Base-by-base conservation (phyloP, 805 yeast species). In the Zygosaccharomyces siamensis region DNA sequence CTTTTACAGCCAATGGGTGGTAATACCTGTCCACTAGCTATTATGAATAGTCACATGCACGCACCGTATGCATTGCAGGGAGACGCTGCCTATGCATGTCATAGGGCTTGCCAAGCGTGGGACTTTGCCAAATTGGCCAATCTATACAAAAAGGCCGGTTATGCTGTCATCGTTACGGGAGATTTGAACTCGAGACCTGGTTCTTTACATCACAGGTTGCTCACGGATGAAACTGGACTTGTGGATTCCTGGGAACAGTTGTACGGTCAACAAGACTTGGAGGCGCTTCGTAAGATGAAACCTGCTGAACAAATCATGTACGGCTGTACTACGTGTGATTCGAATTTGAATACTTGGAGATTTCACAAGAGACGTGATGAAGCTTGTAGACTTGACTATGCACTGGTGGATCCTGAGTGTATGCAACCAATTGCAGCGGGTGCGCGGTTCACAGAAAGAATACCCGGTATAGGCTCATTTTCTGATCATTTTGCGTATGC, bases 41-140 rank as follows among this genome's bases (percentile, higher is more conserved):
- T 93, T 4, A 70, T 93, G 61, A 92, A 90, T 62, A 83, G 96
- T 14, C 99, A 93, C 65, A 84, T 93, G 93, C 99, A 93, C 67
- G 99, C 99, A 1, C 99, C 99, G 0, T 93, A 93, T 62, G 76
- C 93, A 1, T 60, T 69, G 14, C 68, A 72, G 0, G 98, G 98
- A 2, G 96, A 89, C 66, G 95, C 95, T 2, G 85, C 90, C 2
- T 93, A 93, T 62, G 73, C 82, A 3, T 86, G 96, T 57, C 98
- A 93, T 62, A 73, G 99, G 43, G 83, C 97, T 0, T 79, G 93
- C 49, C 99, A 93, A 67, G 97, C 98, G 0, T 93, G 98, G 98
- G 97, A 90, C 64, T 79, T 93, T 64, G 77, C 93, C 30, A 77
- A 80, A 45, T 51, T 89, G 31, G 81, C 86, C 1, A 74, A 74